Conservation (phyloP, 179 eudicot genomes). For the Beta lomatogona region DNA sequence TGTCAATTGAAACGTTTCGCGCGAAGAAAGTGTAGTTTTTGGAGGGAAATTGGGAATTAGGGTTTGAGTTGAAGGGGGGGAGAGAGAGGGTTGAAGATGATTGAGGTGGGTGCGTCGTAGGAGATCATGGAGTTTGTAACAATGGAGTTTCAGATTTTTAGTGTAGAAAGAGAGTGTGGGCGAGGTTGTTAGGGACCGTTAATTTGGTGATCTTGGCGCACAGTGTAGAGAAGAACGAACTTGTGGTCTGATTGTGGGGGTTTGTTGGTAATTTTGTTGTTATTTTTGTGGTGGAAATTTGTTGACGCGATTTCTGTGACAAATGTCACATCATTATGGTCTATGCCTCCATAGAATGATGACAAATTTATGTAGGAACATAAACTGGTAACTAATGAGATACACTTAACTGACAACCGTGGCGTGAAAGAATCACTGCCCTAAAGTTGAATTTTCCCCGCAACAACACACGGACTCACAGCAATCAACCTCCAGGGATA, state of each 20-base stretch:
- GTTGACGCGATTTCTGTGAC: neutral
- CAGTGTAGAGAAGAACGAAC: neutral
- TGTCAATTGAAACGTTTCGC: neutral
- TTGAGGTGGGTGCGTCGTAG: slow-evolving; percentile 12
- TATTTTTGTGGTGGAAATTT: slow-evolving; percentile 13
- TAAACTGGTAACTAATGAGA: too few species aligned
- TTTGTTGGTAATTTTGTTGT: slow-evolving; percentile 12
- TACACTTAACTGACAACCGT: too few species aligned
- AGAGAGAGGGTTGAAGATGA: slow-evolving; percentile 30
- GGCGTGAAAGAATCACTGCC: too few species aligned
- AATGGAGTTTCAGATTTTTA: slow-evolving; percentile 7
- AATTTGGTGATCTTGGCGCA: slow-evolving; percentile 22
- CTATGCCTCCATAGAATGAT: too few species aligned
- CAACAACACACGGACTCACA: too few species aligned
- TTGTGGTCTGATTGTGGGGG: slow-evolving; percentile 33
- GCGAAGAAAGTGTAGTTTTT: neutral
- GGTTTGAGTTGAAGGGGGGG: slow-evolving; percentile 19
- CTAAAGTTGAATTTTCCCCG: too few species aligned
- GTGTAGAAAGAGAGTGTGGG: neutral
- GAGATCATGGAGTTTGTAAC: slow-evolving; percentile 26
- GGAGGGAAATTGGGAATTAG: slow-evolving; percentile 15
- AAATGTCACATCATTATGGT: too few species aligned
- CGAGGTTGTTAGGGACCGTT: slow-evolving; percentile 32
- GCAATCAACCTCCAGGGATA: too few species aligned
- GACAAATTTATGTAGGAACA: too few species aligned